Evolutionary conservation across 768 basidiomycete species (phyloP), one percentile per base, ranked within the genome.

Genomic region (Russula foetens): DNA sequence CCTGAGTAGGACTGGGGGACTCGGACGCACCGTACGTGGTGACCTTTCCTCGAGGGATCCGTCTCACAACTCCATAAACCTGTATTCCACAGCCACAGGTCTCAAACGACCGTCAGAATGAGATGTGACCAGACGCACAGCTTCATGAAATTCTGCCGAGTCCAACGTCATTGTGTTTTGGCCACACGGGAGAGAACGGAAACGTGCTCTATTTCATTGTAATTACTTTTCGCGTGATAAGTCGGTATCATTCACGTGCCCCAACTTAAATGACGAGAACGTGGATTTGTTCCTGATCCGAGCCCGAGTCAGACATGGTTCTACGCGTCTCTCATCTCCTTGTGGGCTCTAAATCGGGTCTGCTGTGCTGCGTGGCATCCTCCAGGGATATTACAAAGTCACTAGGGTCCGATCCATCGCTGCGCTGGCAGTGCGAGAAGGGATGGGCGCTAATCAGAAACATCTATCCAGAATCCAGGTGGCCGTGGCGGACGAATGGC

Each of bases 61-160:
- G 78, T 51, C 88, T 80, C 26, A 90, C 84, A 38, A 82, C 76
- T 33, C 85, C 76, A 60, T 92, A 92, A 5, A 92, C 89, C 85
- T 90, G 69, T 11, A 48, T 33, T 24, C 17, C 33, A 12, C 56
- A n/a, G 50, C 41, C 11, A 14, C 23, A 45, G 8, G 28, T 52
- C 39, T 39, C 49, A 12, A 38, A 31, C 6, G 15, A 21, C 17
- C 12, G 2, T 29, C n/a, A 28, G 15, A 15, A 43, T 9, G n/a
- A 51, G 31, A n/a, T 14, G 23, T 17, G 26, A 26, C 26, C 17
- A 14, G 14, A 68, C 79, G 45, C 67, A 83, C 83, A 55, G 80
- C 76, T 46, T 82, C 81, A 56, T 85, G 84, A 65, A 85, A 85
- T 69, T 84, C 81, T 44, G 82, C 84, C 38, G 76, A 78, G 61